Base-by-base conservation (phyloP, 305 asterid species). In the Solanum hybrid region DNA sequence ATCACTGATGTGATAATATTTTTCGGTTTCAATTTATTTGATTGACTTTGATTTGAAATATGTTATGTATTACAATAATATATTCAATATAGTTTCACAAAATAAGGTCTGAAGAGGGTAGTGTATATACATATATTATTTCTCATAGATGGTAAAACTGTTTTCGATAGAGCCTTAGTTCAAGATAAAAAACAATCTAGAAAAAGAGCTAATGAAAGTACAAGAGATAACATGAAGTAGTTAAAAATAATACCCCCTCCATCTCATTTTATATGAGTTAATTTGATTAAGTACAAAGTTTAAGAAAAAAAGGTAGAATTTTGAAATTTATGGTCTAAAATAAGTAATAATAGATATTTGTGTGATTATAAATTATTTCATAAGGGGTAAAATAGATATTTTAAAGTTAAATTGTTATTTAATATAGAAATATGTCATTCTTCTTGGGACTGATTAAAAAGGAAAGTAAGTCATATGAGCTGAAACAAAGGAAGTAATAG, bases 371-470 rank as follows among this genome's bases (percentile, higher is more conserved):
- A 56, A 17, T 56, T 0, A 6, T 6, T 56, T 56, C 0, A 56
- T 56, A 0, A 56, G 69, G 4, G 4, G 0, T 17, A 56, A 56
- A 56, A 56, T 17, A 17, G 0, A 56, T 0, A 56, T 56, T 46
- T 56, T 17, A 6, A 56, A 56, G 10, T 7, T 56, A 17, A 56
- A 56, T 56, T 56, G 24, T 17, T 56, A 56, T 0, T 56, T 56
- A 17, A 56, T 56, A 56, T 17, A 56, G 4, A 14, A 5, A 13
- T 6, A 8, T 6, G 10, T 17, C 10, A 17, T 56, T 56, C 24
- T 17, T 17, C 0, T 56, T 17, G 0, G 0, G 0, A 56, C 10
- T 56, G 4, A 3, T 56, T 56, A 17, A 56, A 56, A 56, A 6
- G 4, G 4, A 56, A 56, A 56, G 4, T 56, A 0, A 56, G 24